Conservation (phyloP, 176 grass and related monocot species). For the Dendrocalamus sinicus region DNA sequence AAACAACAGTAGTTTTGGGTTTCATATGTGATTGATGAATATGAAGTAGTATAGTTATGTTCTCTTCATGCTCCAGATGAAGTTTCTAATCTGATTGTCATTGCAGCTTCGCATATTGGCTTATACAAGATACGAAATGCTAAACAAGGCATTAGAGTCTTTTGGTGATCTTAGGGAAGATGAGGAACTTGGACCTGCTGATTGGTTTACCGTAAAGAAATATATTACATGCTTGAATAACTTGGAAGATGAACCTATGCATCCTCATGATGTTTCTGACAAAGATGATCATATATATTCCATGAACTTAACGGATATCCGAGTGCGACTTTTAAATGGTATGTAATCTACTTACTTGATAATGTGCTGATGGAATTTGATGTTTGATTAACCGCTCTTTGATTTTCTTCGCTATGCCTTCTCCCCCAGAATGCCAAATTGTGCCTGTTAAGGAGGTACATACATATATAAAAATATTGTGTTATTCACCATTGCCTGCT, state of each 20-base stretch:
- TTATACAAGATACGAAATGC: slow-evolving; percentile 88
- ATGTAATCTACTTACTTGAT: slow-evolving; percentile 36
- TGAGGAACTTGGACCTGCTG: slow-evolving; percentile 92
- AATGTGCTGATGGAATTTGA: slow-evolving; percentile 19
- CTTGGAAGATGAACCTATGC: slow-evolving; percentile 69
- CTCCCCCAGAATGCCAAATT: not conserved
- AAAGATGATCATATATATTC: slow-evolving; percentile 55
- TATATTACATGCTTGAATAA: slow-evolving; percentile 88
- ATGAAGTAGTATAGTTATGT: too few relatives aligned
- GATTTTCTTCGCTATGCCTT: not conserved
- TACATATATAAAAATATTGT: not conserved
- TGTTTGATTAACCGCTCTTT: not conserved
- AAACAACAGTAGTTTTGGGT: too few relatives aligned
- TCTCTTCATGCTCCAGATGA: too few relatives aligned
- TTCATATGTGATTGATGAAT: too few relatives aligned
- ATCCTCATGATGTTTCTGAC: slow-evolving; percentile 72
- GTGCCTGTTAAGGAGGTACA: not conserved
- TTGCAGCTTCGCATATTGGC: slow-evolving; percentile 76
- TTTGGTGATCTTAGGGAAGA: slow-evolving; percentile 94
- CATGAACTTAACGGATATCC: slow-evolving; percentile 78
- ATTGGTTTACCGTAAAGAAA: slow-evolving; percentile 79
- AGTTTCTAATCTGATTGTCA: slow-evolving; percentile 22
- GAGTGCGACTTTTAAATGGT: slow-evolving; percentile 91
- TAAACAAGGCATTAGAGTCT: slow-evolving; percentile 83
- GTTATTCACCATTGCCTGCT: not conserved